Percentiles rank a stretch among this genome's conserved stretches.
Evolutionary conservation across 768 basidiomycete genomes (phyloP).

Genomic region (Omphalotus guepiniiformis): DNA sequence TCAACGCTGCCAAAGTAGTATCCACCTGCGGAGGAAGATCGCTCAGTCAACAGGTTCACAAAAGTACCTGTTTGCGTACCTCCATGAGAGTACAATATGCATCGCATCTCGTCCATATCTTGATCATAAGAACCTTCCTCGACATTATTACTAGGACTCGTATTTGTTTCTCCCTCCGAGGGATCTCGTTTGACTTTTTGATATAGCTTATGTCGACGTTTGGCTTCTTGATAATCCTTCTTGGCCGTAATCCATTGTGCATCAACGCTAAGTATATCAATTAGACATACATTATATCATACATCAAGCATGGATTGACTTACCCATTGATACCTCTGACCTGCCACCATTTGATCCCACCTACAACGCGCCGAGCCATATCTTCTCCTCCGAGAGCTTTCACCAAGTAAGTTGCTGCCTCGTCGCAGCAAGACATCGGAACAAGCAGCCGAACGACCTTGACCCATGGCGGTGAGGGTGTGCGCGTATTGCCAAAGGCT

Average conservation of each 20-base stretch:
- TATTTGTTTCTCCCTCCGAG: neutral
- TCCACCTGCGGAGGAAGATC: conserved; percentile 45
- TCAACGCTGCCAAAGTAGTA: conserved; percentile 83
- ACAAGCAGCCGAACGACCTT: conserved; percentile 67
- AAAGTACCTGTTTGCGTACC: conserved; percentile 35
- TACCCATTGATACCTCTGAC: conserved; percentile 81
- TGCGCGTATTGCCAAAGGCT: conserved; percentile 75
- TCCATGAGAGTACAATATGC: conserved; percentile 80
- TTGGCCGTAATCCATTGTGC: conserved; percentile 85
- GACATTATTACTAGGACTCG: conserved; percentile 13
- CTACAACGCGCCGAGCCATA: conserved; percentile 62
- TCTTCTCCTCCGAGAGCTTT: conserved; percentile 83
- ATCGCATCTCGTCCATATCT: conserved; percentile 81
- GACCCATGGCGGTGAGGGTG: conserved; percentile 82
- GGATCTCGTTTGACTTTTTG: conserved; percentile 28
- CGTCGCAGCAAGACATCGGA: conserved; percentile 71
- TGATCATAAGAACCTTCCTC: conserved; percentile 45
- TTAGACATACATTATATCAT: conserved; percentile 8
- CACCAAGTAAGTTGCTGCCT: conserved; percentile 70
- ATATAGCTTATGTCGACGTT: conserved; percentile 49
- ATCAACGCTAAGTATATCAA: conserved; percentile 52
- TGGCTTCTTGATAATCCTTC: conserved; percentile 76
- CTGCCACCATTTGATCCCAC: conserved; percentile 98
- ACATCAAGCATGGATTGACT: conserved; percentile 18
- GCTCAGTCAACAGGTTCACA: neutral